phyloP scores from a whole-genome alignment of 768 basidiomycete species.

The Phaeotremella fagi region DNA sequence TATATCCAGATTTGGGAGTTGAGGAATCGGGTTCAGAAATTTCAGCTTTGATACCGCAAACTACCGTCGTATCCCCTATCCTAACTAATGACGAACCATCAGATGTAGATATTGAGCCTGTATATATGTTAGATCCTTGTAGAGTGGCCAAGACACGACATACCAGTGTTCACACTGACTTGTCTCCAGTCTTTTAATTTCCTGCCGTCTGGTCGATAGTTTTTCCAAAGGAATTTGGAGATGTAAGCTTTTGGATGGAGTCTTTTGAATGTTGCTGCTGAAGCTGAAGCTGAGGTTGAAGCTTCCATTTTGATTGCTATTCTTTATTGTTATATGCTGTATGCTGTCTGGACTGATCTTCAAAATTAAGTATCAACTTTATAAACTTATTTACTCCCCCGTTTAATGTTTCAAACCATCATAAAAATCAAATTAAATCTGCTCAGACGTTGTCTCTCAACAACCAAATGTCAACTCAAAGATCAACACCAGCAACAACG shows the following conservation, averaged over 20 bases:
- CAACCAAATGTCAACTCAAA: too few relatives aligned
- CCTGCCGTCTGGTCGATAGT: conserved; percentile 78
- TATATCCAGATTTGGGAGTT: conserved; percentile 66
- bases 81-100: conserved; percentile 87
- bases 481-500: too few relatives aligned
- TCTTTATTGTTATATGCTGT: too few relatives aligned
- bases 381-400: too few relatives aligned
- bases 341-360: too few relatives aligned
- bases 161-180: conserved; percentile 73
- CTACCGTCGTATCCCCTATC: conserved; percentile 86
- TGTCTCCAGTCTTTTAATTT: conserved; percentile 66
- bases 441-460: too few relatives aligned
- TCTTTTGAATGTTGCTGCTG: conserved; percentile 64
- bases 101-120: conserved; percentile 91
- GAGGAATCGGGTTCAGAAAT: conserved; percentile 85
- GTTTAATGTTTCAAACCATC: too few relatives aligned
- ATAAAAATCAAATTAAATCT: too few relatives aligned
- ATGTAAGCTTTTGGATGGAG: conserved; percentile 86
- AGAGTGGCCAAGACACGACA: too few relatives aligned
- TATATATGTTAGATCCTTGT: background rate
- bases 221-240: conserved; percentile 73
- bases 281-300: conserved; percentile 14
- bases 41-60: conserved; percentile 94
- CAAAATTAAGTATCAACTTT: too few relatives aligned
- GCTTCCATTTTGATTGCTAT: too few relatives aligned